These are phyloP conservation scores for Ustilaginoidea virens DNA, from an alignment of 2,329 filamentous ascomycete species.

Conservation along the genomic window DNA sequence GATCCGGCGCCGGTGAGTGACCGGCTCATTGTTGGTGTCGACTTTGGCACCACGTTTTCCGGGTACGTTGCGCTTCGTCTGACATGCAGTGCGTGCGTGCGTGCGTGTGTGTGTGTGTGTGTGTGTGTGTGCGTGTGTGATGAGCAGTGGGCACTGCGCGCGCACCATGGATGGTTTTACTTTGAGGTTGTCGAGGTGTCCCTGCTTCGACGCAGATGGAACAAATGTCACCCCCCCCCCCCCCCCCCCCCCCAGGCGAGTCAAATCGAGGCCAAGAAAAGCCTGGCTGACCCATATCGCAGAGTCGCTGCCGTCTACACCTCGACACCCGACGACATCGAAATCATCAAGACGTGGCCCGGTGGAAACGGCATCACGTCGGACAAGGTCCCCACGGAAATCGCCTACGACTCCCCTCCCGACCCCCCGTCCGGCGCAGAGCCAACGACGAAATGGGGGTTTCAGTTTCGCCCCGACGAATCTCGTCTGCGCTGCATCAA, in stretches of 20 bases:
- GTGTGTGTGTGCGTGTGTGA: too few species aligned
- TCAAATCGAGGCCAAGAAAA: neutral
- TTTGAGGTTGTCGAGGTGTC: too few species aligned
- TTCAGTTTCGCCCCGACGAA: constrained; percentile 68
- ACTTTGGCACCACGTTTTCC: constrained; percentile 76
- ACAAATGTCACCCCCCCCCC: too few species aligned
- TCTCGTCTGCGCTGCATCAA: constrained; percentile 68
- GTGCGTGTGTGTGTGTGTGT: too few species aligned
- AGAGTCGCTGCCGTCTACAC: constrained; percentile 58
- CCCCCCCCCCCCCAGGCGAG: too few species aligned
- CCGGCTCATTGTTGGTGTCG: constrained; percentile 60
- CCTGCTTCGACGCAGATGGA: too few species aligned
- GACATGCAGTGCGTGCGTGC: too few species aligned
- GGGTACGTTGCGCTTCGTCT: constrained; percentile 34
- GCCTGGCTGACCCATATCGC: neutral
- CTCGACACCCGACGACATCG: constrained; percentile 61
- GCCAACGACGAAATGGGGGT: constrained; percentile 57
- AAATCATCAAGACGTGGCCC: constrained; percentile 76
- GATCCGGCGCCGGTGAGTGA: constrained; percentile 40
- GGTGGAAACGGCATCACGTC: constrained; percentile 77
- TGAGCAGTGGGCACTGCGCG: too few species aligned
- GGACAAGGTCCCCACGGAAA: constrained; percentile 73
- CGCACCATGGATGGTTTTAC: too few species aligned
- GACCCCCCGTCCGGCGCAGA: constrained; percentile 18
- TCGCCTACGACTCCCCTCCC: constrained; percentile 39